phyloP scores from a whole-genome alignment of 495 filamentous ascomycete genomes.

The Penicillium psychrofluorescens region DNA sequence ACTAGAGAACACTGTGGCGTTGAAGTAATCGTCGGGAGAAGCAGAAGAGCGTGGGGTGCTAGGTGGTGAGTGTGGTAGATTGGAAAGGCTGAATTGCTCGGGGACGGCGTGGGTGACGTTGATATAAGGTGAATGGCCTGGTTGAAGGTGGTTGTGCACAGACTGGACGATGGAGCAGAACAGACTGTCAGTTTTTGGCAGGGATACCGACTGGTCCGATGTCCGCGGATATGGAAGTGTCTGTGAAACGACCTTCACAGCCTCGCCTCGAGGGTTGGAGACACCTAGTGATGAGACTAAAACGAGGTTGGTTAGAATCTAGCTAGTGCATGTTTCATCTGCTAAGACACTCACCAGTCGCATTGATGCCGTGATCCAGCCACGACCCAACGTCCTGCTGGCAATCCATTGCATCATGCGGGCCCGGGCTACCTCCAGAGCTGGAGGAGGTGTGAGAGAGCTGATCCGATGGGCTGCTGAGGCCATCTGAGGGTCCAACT shows the following conservation, averaged over 20 bases:
- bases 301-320: conserved; percentile 4
- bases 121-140: conserved; percentile 45
- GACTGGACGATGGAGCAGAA: conserved; percentile 46
- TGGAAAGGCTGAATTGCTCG: conserved; percentile 53
- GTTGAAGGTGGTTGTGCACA: conserved; percentile 44
- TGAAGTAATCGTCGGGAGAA: conserved; percentile 49
- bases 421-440: conserved; percentile 28
- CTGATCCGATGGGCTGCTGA: conserved; percentile 29
- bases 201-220: conserved; percentile 32
- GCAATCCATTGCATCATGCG: conserved; percentile 32
- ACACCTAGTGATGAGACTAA: conserved; percentile 30
- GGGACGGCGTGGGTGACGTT: conserved; percentile 59
- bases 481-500: conserved; percentile 17
- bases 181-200: conserved; percentile 27
- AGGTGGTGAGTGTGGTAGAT: conserved; percentile 55
- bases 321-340: not conserved
- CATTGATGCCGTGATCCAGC: conserved; percentile 38
- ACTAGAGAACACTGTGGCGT: conserved; percentile 47
- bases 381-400: conserved; percentile 31
- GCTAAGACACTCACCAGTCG: conserved; percentile 25
- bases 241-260: conserved; percentile 54
- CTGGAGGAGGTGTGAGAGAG: conserved; percentile 30
- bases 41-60: conserved; percentile 45
- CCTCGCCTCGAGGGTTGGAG: conserved; percentile 29
- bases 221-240: conserved; percentile 54